Base-by-base conservation (phyloP, 1,284 basidiomycete genomes). In the Coniferiporia sulphurascens region DNA sequence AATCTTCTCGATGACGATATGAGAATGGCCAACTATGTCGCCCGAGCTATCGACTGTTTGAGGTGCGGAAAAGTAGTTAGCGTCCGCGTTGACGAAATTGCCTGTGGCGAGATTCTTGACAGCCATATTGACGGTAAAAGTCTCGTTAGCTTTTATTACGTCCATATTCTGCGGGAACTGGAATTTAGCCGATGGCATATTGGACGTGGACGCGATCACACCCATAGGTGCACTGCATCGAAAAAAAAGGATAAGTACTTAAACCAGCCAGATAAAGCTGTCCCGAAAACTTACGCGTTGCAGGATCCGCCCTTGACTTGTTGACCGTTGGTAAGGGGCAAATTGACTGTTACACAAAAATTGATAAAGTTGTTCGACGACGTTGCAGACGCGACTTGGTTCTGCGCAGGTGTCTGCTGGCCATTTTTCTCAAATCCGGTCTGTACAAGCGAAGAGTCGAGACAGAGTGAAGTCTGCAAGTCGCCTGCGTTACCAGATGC, bases 111-210 rank as follows among this genome's bases (percentile, higher is more conserved):
- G 69, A 60, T 78, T 72, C 19, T 65, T 63, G 65, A 82, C 72
- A 21, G 71, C 73, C 70, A 85, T 73, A 50, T 68, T 61, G 61
- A 85, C 73, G 36, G 76, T 80, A 73, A 85, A 84, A 8, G 74
- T 66, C 60, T 71, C 65, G 68, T 81, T 77, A 19, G 79, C 75
- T 48, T 71, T 59, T 62, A 87, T 62, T 5, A 71, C 77, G 49
- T 60, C 78, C 50, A 77, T 69, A 71, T 85, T 84, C 54, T 63
- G 66, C 1, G 83, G 83, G 68, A 66, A 72, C 22, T 69, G 56
- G 69, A 85, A 85, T 70, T 85, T 85, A 64, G 73, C 68, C 6
- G 79, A 77, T 1, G 83, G 83, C 76, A 82, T 82, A 62, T 75
- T 78, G 34, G 66, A 62, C 46, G 71, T 71, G 1, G 77, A 68